Conservation (phyloP, 129 eudicot genomes). For the Ambrosia trifida region DNA sequence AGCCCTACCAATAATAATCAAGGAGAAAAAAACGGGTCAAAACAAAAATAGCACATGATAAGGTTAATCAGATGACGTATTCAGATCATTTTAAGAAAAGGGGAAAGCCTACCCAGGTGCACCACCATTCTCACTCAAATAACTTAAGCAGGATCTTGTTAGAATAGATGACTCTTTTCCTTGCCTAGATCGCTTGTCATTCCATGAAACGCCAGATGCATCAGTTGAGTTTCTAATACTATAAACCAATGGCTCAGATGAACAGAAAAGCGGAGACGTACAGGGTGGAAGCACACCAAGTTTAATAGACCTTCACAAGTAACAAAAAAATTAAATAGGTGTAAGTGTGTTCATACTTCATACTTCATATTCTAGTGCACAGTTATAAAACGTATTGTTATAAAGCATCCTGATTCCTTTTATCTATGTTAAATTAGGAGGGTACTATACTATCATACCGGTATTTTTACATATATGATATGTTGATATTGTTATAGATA, state of each 20-base stretch:
- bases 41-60: slow-evolving; percentile 1
- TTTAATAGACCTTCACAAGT: slow-evolving; percentile 64
- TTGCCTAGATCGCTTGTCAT: slow-evolving; percentile 64
- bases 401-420: neutral
- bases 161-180: slow-evolving; percentile 62
- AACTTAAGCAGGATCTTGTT: slow-evolving; percentile 66
- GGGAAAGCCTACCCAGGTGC: slow-evolving; percentile 55
- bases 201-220: slow-evolving; percentile 69
- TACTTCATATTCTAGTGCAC: neutral
- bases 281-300: slow-evolving; percentile 65
- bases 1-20: slow-evolving; percentile 34
- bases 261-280: slow-evolving; percentile 38
- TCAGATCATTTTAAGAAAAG: neutral
- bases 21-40: slow-evolving; percentile 12
- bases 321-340: neutral
- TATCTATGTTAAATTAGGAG: neutral
- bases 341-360: neutral
- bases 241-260: slow-evolving; percentile 51
- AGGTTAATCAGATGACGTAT: neutral
- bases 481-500: too few species aligned
- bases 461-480: too few species aligned
- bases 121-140: slow-evolving; percentile 52
- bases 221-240: slow-evolving; percentile 65
- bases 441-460: neutral
- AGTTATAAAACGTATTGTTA: neutral